Percentiles rank a stretch among this genome's conserved stretches.
Evolutionary conservation across 2,329 filamentous ascomycete species (phyloP).

Genomic region (Ophiostoma sp.): DNA sequence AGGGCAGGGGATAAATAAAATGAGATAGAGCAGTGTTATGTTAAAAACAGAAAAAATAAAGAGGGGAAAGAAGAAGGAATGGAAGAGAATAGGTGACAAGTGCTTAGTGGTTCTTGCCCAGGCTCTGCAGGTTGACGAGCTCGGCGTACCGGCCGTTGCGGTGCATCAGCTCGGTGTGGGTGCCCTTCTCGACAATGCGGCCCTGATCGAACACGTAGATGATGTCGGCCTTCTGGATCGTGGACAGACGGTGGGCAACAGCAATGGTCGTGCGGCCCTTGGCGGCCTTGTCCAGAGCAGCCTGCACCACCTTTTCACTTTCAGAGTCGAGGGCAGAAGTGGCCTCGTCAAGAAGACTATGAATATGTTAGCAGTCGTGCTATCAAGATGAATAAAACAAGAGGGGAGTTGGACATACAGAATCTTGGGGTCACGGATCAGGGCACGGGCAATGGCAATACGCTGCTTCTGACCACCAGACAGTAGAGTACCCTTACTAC

Average conservation of each 20-base stretch:
- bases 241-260: conserved; percentile 87
- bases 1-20: background rate
- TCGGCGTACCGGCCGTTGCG: conserved; percentile 73
- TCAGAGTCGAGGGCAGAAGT: conserved; percentile 75
- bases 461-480: conserved; percentile 94
- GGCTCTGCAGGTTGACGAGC: conserved; percentile 75
- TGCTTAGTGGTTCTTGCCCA: conserved; percentile 56
- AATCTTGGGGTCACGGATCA: conserved; percentile 88
- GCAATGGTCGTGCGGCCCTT: conserved; percentile 89
- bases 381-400: background rate
- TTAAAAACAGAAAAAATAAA: background rate
- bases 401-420: conserved; percentile 42
- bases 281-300: conserved; percentile 76
- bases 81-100: background rate
- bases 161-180: conserved; percentile 70
- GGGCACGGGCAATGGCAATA: conserved; percentile 85
- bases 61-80: background rate
- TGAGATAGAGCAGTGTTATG: background rate
- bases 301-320: conserved; percentile 77
- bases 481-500: conserved; percentile 80
- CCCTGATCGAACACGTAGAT: conserved; percentile 98
- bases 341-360: conserved; percentile 71
- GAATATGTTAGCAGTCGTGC: background rate
- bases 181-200: conserved; percentile 79
- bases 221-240: conserved; percentile 90